Conservation (phyloP, 352 stramenopile genomes). For the Bremia lactucae region DNA sequence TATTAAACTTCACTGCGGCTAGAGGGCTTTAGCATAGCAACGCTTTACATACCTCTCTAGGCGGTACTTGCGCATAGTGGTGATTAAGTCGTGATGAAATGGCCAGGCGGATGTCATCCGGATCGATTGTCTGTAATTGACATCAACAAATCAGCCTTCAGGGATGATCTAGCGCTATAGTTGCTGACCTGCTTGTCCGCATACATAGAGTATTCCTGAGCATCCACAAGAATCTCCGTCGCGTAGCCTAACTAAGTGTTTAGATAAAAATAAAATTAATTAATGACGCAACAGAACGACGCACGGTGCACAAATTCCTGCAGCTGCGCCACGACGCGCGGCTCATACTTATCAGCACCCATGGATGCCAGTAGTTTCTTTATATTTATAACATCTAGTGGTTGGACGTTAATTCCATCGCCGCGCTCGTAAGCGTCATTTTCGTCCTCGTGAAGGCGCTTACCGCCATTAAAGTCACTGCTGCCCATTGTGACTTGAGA, state of each 20-base stretch:
- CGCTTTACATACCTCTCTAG: constrained; percentile 37
- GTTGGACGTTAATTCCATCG: constrained; percentile 28
- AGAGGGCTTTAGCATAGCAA: background rate
- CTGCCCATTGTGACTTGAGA: constrained; percentile 39
- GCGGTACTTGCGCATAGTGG: constrained; percentile 62
- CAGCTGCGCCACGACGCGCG: constrained; percentile 67
- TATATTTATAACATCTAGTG: constrained; percentile 53
- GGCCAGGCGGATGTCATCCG: constrained; percentile 67
- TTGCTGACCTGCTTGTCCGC: constrained; percentile 47
- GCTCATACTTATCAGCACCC: constrained; percentile 69
- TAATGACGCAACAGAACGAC: background rate
- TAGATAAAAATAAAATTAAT: background rate
- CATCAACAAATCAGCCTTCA: constrained; percentile 2
- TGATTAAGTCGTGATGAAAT: constrained; percentile 71
- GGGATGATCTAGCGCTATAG: background rate
- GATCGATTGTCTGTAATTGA: constrained; percentile 39
- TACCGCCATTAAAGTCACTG: constrained; percentile 26
- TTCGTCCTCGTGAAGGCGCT: constrained; percentile 55
- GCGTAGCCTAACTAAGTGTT: constrained; percentile 45
- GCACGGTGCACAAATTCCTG: constrained; percentile 79
- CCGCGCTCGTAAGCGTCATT: constrained; percentile 24
- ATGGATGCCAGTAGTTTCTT: constrained; percentile 63
- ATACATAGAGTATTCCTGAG: constrained; percentile 76
- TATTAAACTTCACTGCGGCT: background rate
- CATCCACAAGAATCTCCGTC: constrained; percentile 74